Evolutionary conservation across 2,329 filamentous ascomycete species (phyloP).

Genomic region (Cytospora leucostoma): DNA sequence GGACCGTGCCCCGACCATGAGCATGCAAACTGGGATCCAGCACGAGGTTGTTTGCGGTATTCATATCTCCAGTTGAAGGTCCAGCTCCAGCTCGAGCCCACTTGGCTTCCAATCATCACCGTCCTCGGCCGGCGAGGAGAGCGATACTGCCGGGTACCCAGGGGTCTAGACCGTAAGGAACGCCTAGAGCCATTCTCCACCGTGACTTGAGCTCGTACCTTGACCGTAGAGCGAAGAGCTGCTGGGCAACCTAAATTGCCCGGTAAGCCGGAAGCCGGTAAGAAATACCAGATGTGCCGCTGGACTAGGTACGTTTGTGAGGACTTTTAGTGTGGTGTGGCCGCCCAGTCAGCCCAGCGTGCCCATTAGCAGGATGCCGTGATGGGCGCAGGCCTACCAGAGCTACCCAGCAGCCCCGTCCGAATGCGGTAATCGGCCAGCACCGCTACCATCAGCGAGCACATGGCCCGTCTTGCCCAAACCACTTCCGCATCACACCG

Average conservation of each 20-base stretch:
- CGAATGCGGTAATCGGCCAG: slow-evolving; percentile 28
- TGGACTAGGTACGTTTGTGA: slow-evolving; percentile 6
- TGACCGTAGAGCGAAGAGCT: neutral
- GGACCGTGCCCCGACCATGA: slow-evolving; percentile 7
- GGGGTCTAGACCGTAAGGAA: slow-evolving; percentile 4
- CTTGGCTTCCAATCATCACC: neutral
- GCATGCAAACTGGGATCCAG: slow-evolving; percentile 17
- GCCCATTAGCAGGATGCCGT: slow-evolving; percentile 24
- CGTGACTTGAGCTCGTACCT: slow-evolving; percentile 22
- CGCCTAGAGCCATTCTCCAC: slow-evolving; percentile 18
- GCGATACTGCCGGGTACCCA: slow-evolving; percentile 11
- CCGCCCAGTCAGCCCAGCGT: neutral
- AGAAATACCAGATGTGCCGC: slow-evolving; percentile 23
- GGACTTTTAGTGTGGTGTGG: slow-evolving; percentile 14
- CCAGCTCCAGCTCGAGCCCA: slow-evolving; percentile 7
- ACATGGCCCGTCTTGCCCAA: slow-evolving; percentile 21
- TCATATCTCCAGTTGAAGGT: slow-evolving; percentile 2
- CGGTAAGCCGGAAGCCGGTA: slow-evolving; percentile 15
- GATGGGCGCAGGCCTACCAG: slow-evolving; percentile 10
- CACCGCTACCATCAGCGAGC: slow-evolving; percentile 27
- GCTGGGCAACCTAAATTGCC: neutral
- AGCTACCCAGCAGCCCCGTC: slow-evolving; percentile 18
- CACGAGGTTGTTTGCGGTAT: slow-evolving; percentile 19
- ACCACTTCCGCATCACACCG: slow-evolving; percentile 18
- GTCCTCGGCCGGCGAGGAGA: slow-evolving; percentile 10